phyloP scores from a whole-genome alignment of 352 stramenopile species.

The Phytophthora chlamydospora region DNA sequence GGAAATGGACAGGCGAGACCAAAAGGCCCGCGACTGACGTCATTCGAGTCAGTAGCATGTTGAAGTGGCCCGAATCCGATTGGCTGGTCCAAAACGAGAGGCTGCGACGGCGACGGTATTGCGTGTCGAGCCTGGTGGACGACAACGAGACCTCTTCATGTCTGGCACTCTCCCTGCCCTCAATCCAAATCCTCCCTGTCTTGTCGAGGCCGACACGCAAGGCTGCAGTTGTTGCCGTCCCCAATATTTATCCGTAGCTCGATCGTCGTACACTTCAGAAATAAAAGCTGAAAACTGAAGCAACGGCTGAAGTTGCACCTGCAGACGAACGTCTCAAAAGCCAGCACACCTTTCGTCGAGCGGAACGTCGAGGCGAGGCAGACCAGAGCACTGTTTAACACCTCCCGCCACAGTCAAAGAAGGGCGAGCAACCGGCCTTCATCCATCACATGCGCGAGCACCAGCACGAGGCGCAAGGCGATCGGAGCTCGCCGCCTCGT shows the following conservation, averaged over 20 bases:
- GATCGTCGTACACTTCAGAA: too few species aligned
- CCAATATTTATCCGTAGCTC: too few species aligned
- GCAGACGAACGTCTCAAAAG: too few species aligned
- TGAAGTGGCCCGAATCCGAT: conserved; percentile 19
- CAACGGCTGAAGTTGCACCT: too few species aligned
- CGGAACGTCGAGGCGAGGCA: conserved; percentile 3
- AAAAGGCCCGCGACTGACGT: conserved; percentile 3
- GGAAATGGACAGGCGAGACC: background rate
- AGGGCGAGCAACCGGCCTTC: conserved; percentile 14
- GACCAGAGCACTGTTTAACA: conserved; percentile 14
- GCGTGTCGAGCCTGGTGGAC: background rate
- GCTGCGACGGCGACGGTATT: conserved; percentile 6
- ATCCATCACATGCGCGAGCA: conserved; percentile 19
- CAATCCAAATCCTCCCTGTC: conserved; percentile 7
- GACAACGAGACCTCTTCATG: conserved; percentile 15
- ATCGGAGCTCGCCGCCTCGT: background rate
- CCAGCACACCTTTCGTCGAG: too few species aligned
- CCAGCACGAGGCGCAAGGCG: conserved; percentile 18
- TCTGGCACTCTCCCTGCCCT: conserved; percentile 1
- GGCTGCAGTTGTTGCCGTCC: too few species aligned
- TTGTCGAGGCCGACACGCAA: background rate
- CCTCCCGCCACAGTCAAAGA: background rate
- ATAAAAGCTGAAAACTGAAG: too few species aligned
- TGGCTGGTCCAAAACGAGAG: conserved; percentile 1
- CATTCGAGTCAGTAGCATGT: conserved; percentile 10